phyloP scores from a whole-genome alignment of 306 rosid genomes.

The Oxytropis ochrocephala region DNA sequence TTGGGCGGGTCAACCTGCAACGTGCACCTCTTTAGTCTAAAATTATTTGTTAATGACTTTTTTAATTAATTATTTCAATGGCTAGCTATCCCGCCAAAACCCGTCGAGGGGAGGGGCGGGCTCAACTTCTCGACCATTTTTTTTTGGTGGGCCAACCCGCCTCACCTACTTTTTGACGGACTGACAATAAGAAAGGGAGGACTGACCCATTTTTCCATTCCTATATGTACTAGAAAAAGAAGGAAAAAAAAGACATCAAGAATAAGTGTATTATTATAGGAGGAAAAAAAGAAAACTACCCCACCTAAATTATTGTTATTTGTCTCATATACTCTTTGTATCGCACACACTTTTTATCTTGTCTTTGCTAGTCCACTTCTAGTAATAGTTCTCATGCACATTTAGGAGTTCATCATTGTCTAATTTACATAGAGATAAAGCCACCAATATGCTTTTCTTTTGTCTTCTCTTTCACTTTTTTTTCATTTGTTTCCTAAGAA shows the following conservation, averaged over 20 bases:
- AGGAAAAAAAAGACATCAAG: background rate
- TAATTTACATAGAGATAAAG: conserved; percentile 14
- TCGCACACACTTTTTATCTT: background rate
- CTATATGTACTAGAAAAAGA: no score
- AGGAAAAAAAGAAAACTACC: background rate
- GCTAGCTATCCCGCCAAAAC: no score
- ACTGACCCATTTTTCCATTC: no score
- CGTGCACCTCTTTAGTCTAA: no score
- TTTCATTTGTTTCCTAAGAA: background rate
- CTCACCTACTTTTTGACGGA: no score
- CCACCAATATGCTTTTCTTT: conserved; percentile 3
- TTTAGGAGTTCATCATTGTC: conserved; percentile 13
- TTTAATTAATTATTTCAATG: no score
- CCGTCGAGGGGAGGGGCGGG: no score
- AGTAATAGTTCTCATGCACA: background rate
- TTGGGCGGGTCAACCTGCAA: no score
- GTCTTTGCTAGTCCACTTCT: conserved; percentile 6
- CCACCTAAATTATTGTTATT: conserved; percentile 16
- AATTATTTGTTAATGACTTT: no score
- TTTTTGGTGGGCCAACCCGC: no score
- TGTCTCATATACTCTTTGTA: conserved; percentile 14
- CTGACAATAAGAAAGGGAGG: no score
- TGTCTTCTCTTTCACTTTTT: background rate
- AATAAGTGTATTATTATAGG: background rate
- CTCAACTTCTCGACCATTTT: no score